phyloP scores from a whole-genome alignment of 208 protist species.

The Borovskyia barvae region DNA sequence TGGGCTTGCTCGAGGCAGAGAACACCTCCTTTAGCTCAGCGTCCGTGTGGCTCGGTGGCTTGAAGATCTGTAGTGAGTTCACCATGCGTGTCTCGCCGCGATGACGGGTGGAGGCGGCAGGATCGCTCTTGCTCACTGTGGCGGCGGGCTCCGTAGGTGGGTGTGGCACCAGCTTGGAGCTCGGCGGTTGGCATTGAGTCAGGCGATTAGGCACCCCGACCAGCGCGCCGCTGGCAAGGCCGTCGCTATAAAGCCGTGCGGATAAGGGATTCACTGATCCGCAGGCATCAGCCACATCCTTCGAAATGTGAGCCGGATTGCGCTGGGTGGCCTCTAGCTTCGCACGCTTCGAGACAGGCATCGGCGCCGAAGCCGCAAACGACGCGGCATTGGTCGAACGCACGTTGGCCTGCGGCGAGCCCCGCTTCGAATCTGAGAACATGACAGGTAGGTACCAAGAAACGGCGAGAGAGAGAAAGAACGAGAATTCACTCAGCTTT shows the following conservation, averaged over 20 bases:
- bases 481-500: too few relatives aligned
- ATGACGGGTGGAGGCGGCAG: not conserved
- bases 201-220: slow-evolving; percentile 80
- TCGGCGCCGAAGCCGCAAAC: not conserved
- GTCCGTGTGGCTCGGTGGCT: slow-evolving; percentile 50
- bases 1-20: slow-evolving; percentile 15
- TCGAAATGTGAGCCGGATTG: slow-evolving; percentile 87
- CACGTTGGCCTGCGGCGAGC: slow-evolving; percentile 1
- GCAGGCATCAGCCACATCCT: slow-evolving; percentile 70
- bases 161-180: slow-evolving; percentile 8
- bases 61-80: slow-evolving; percentile 76
- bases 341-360: slow-evolving; percentile 27
- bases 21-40: slow-evolving; percentile 56
- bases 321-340: slow-evolving; percentile 60
- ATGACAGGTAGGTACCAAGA: slow-evolving; percentile 5
- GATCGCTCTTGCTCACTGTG: not conserved
- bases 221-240: slow-evolving; percentile 47
- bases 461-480: too few relatives aligned
- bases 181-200: slow-evolving; percentile 14
- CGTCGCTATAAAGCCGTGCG: slow-evolving; percentile 69
- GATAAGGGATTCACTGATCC: slow-evolving; percentile 72
- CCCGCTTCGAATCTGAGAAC: not conserved
- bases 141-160: not conserved
- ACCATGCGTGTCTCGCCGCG: slow-evolving; percentile 43
- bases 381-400: not conserved